Evolutionary conservation across 148 eudicot genomes (phyloP), one percentile per base, ranked within the genome.

Genomic region (Camellia granthamiana): DNA sequence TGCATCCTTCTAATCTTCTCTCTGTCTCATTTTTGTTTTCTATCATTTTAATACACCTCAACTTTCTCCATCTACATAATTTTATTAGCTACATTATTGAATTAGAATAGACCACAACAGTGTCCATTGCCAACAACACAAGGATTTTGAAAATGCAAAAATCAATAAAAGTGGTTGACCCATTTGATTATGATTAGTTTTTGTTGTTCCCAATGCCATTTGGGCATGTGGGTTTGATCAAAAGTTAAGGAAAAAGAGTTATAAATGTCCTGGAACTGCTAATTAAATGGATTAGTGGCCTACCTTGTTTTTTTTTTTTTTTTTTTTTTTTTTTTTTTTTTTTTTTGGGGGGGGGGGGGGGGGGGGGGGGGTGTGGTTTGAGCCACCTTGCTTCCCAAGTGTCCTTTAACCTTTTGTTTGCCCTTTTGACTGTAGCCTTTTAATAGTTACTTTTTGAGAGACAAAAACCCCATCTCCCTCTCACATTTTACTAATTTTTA

Each of bases 131-230:
- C 76, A 72, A 52, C 76, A 3, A 30, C 51, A 14, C 6, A 16
- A 23, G 65, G 49, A 56, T 74, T 76, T 72, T 83, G 70, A 71
- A 84, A 86, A 83, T 80, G 81, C 77, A 69, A 78, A 83, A 77
- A 84, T 51, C 85, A 77, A 69, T 7, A 82, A 87, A 84, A 71
- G 77, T 65, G 73, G 83, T 82, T 88, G 85, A 81, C 84, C 82
- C 77, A 78, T 73, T 79, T 84, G 85, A 81, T 81, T 62, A 86
- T 86, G 83, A 85, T 89, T 85, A 89, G 86, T 77, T 79, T 72
- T 78, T 89, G 92, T 82, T 73, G 84, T 88, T 92, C 87, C 93
- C 91, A 90, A 88, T 81, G 93, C 88, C 90, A 84, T 79, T 78
- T 80, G 77, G 79, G 88, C 91, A 92, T 90, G 88, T 90, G 91